These are phyloP conservation scores for Coemansia sp. DNA, from an alignment of 192 early-diverging fungal species.

Conservation along the genomic window DNA sequence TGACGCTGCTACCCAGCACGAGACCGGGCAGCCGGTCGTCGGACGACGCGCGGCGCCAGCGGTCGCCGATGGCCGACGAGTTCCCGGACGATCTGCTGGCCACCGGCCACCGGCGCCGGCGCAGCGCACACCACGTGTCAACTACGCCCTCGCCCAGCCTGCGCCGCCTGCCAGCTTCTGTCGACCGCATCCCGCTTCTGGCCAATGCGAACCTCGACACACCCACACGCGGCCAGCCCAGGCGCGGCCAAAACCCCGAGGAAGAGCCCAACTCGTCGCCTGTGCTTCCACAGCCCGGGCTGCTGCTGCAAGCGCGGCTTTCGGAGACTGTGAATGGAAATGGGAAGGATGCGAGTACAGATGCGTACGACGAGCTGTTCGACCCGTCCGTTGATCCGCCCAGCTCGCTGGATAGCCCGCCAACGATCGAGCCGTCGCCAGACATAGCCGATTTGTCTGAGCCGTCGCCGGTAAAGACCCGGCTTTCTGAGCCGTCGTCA, in stretches of 20 bases:
- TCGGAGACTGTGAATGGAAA: too few species aligned
- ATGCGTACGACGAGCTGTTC: constrained; percentile 9
- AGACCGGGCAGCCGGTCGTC: background rate
- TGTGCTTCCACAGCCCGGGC: background rate
- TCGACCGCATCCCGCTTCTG: constrained; percentile 2
- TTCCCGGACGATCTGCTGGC: background rate
- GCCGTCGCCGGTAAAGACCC: background rate
- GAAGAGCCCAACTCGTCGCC: background rate
- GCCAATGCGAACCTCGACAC: background rate
- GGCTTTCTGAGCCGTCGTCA: background rate
- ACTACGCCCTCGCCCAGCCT: background rate
- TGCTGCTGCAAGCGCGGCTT: background rate
- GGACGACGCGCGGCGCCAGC: background rate
- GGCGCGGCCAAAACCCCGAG: too few species aligned
- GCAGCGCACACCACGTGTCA: background rate
- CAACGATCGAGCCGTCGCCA: background rate
- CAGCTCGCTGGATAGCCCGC: constrained; percentile 3
- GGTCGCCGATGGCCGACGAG: background rate
- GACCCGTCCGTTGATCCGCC: constrained; percentile 8
- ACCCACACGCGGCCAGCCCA: background rate
- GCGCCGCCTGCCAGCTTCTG: background rate
- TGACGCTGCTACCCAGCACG: background rate
- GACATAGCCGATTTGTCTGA: too few species aligned
- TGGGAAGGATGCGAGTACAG: too few species aligned
- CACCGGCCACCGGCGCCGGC: background rate